phyloP scores from a whole-genome alignment of 1,284 basidiomycete species.

The Marasmius fiardii region DNA sequence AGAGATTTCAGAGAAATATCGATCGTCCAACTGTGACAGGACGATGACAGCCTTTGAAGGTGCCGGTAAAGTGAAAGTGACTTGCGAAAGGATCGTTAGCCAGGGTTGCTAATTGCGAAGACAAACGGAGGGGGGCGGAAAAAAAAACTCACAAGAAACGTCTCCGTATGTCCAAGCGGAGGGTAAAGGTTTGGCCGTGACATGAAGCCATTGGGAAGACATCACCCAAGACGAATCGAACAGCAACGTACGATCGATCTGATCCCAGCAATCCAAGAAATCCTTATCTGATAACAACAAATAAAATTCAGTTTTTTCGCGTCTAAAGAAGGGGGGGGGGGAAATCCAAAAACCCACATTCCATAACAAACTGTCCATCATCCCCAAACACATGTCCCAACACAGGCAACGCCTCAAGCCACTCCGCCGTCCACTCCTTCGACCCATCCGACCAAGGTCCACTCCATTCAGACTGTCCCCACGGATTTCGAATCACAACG shows the following conservation, averaged over 20 bases:
- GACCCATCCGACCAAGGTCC: constrained; percentile 52
- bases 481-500: constrained; percentile 51
- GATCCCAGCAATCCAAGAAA: constrained; percentile 1
- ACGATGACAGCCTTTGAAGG: constrained; percentile 40
- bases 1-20: constrained; percentile 38
- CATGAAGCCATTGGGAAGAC: constrained; percentile 43
- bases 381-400: constrained; percentile 41
- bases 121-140: not conserved
- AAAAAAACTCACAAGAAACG: constrained; percentile 36
- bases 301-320: not conserved
- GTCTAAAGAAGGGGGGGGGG: not conserved
- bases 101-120: no score
- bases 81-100: constrained; percentile 28
- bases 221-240: constrained; percentile 36
- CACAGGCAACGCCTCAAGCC: constrained; percentile 36
- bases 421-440: constrained; percentile 48
- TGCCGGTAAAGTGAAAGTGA: constrained; percentile 37
- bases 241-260: not conserved
- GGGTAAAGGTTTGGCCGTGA: constrained; percentile 29
- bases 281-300: not conserved
- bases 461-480: constrained; percentile 48
- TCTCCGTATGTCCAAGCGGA: constrained; percentile 45
- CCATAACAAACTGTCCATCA: constrained; percentile 55
- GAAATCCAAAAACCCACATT: constrained; percentile 33
- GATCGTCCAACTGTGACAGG: constrained; percentile 43